Percentiles rank a stretch among this genome's conserved stretches.
Conservation (phyloP, 805 yeast species). For the Dipodascus geniculatus region DNA sequence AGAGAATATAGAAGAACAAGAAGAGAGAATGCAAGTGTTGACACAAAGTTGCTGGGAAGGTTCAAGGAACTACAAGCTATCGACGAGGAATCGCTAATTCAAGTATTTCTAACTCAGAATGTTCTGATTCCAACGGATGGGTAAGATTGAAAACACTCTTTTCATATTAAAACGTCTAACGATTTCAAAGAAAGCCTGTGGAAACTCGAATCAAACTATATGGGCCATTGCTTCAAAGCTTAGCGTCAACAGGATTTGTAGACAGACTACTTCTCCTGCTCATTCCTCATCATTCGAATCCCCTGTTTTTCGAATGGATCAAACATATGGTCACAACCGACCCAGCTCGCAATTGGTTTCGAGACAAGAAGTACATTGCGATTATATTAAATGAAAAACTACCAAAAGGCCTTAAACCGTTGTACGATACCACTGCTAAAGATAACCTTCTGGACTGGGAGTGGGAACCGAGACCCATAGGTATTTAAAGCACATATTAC, state of each 20-base stretch:
- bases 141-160: constrained; percentile 1
- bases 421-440: too few species aligned
- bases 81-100: constrained; percentile 15
- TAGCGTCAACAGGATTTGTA: not conserved
- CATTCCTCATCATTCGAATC: not conserved
- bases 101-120: constrained; percentile 24
- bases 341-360: not conserved
- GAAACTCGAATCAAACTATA: not conserved
- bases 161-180: too few species aligned
- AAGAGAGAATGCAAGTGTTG: constrained; percentile 34
- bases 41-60: constrained; percentile 28
- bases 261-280: not conserved
- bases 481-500: not conserved
- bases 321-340: not conserved
- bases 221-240: not conserved
- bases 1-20: constrained; percentile 28
- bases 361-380: not conserved
- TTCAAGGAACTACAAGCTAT: constrained; percentile 13
- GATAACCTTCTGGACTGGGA: not conserved
- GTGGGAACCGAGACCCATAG: not conserved
- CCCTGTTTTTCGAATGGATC: not conserved
- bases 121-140: constrained; percentile 22
- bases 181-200: not conserved
- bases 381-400: too few species aligned
- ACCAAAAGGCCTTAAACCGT: too few species aligned